Percentiles rank a stretch among this genome's conserved stretches.
Evolutionary conservation across 371 early-diverging fungal genomes (phyloP).

Genomic region (Mortierella sp.): DNA sequence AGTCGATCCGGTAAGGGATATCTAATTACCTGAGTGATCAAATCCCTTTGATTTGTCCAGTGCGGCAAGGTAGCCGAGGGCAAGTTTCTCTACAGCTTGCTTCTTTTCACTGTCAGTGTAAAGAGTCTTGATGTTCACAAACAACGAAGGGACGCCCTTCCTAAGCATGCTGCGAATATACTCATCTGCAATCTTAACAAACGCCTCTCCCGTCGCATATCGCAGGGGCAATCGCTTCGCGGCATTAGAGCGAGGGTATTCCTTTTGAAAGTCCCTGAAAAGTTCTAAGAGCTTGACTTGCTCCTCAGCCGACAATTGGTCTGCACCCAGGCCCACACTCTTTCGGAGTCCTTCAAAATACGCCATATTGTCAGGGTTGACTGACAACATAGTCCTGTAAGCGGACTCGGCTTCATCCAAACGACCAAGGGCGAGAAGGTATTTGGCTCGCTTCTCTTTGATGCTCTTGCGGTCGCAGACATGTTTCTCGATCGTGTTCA

Average conservation of each 20-base stretch:
- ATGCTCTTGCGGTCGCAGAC: slow-evolving; percentile 81
- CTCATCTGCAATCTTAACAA: slow-evolving; percentile 71
- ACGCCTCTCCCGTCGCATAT: slow-evolving; percentile 79
- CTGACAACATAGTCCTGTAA: slow-evolving; percentile 79
- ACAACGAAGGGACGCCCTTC: slow-evolving; percentile 94
- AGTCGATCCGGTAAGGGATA: not conserved
- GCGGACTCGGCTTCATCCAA: slow-evolving; percentile 79
- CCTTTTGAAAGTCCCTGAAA: slow-evolving; percentile 70
- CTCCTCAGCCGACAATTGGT: slow-evolving; percentile 56
- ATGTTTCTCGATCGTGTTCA: slow-evolving; percentile 75
- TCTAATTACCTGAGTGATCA: slow-evolving; percentile 42
- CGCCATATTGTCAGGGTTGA: slow-evolving; percentile 84
- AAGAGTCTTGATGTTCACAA: slow-evolving; percentile 82
- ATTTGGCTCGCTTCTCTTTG: slow-evolving; percentile 81
- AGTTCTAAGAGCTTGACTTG: slow-evolving; percentile 58
- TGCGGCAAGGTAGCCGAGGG: slow-evolving; percentile 68
- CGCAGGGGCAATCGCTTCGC: slow-evolving; percentile 82
- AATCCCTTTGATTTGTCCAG: slow-evolving; percentile 67
- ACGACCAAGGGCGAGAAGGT: slow-evolving; percentile 74
- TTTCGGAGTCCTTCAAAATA: slow-evolving; percentile 79
- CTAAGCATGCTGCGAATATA: slow-evolving; percentile 80
- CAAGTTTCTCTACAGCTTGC: slow-evolving; percentile 72
- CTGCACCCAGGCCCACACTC: slow-evolving; percentile 58
- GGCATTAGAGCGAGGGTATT: slow-evolving; percentile 88
- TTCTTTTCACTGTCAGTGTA: slow-evolving; percentile 79